phyloP scores from a whole-genome alignment of 2,329 filamentous ascomycete species.

The Trichoderma guizhouense region DNA sequence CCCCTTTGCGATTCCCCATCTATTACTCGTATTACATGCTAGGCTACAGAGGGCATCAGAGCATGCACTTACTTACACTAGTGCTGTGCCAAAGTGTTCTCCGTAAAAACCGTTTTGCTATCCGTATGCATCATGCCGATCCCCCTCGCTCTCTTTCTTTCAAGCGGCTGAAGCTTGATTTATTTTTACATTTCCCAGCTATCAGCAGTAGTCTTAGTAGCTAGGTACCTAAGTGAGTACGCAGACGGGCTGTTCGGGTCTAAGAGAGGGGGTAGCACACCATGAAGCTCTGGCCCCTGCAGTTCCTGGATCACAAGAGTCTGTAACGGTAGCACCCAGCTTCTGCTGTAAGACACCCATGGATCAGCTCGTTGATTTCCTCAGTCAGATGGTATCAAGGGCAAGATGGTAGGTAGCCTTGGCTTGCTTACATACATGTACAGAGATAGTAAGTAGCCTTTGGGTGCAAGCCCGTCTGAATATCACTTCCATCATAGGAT shows the following conservation, averaged over 20 bases:
- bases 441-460: too few relatives aligned
- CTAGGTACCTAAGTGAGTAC: background rate
- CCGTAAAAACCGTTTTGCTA: background rate
- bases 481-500: background rate
- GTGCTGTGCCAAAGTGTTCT: background rate
- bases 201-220: background rate
- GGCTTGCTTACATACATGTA: background rate
- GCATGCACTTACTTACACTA: background rate
- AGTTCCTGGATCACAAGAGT: background rate
- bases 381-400: background rate
- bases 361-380: background rate
- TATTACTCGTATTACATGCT: background rate
- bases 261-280: background rate
- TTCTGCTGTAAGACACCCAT: background rate
- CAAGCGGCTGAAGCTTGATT: background rate
- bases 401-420: background rate
- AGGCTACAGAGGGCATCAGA: background rate
- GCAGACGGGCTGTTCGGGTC: background rate
- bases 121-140: conserved; percentile 3
- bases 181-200: background rate
- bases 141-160: background rate
- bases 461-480: background rate
- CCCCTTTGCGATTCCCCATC: background rate
- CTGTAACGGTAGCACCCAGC: background rate
- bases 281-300: background rate